phyloP scores from a whole-genome alignment of 306 rosid species.

The Cajanus cajan region DNA sequence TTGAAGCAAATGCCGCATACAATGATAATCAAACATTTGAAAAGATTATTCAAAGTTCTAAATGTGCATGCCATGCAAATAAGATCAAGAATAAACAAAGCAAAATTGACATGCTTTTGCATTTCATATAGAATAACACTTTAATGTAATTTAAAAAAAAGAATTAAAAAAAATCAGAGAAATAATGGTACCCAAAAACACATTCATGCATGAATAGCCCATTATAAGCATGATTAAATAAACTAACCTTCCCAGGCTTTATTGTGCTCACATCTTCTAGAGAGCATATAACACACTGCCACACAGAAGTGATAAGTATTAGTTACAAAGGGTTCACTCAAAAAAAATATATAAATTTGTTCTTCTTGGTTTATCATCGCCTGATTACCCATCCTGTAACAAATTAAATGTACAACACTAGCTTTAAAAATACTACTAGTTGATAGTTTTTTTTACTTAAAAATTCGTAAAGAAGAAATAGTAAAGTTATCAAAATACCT shows the following conservation, averaged over 20 bases:
- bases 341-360: not conserved
- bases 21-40: not conserved
- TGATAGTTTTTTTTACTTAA: not conserved
- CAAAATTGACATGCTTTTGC: not conserved
- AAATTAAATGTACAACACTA: conserved; percentile 10
- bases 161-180: not conserved
- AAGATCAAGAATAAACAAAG: not conserved
- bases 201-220: not conserved
- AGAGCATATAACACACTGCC: conserved; percentile 90
- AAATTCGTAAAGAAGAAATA: not conserved
- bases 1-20: not conserved
- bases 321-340: conserved; percentile 8
- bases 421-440: conserved; percentile 7
- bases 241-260: conserved; percentile 91
- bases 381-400: not conserved
- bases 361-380: not conserved
- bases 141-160: not conserved
- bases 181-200: not conserved
- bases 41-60: not conserved
- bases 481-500: conserved; percentile 50
- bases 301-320: conserved; percentile 32
- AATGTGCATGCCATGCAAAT: not conserved
- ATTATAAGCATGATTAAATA: conserved; percentile 5
- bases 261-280: conserved; percentile 72
- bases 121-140: conserved; percentile 5